Evolutionary conservation across 805 yeast genomes (phyloP), one percentile per base, ranked within the genome.

Genomic region (Yamadazyma philogaea): DNA sequence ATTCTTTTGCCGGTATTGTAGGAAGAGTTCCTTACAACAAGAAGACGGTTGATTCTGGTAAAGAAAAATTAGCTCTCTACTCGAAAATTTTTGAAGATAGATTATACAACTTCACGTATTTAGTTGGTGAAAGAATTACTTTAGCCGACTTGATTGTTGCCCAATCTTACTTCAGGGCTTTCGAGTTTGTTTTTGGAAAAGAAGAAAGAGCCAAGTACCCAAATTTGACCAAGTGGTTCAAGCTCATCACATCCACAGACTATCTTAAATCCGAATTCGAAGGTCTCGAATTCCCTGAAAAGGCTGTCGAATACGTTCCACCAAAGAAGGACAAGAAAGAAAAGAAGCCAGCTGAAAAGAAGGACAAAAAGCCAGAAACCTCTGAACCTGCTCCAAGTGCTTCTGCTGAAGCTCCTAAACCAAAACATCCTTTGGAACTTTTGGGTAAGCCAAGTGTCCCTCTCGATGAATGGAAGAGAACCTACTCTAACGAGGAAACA

Each of bases 401-500:
- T 7, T 68, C 55, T 16, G 74, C 72, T 50, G 77, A 72, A 61
- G 78, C 73, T 57, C 84, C 84, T 76, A 87, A 86, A 74, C 78
- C 89, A 54, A 85, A 84, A 70, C 98, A 91, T 75, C 97, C 98
- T 62, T 80, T 90, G 66, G 95, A 81, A 66, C 72, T 75, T 46
- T 80, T 91, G 52, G 95, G 93, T 58, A 84, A 79, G 64, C 66
- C 87, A 48, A 72, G 75, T 55, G 72, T 82, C 56, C 70, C 79
- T 48, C 59, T 91, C 51, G 97, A 91, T 64, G 93, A 87, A 70
- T 90, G 96, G 95, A 93, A 93, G 82, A 85, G 96, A 76, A 72
- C 73, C 54, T 91, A 93, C 84, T 89, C 97, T 52, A 93, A 91
- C 79, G 91, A 88, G 74, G 98, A 93, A 61, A 91, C 98, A 65